A percentile compares a stretch with the other conserved stretches of the same genome.
These are phyloP conservation scores for Malassezia restricta DNA, from an alignment of 1,284 basidiomycete genomes.

Conservation along the genomic window DNA sequence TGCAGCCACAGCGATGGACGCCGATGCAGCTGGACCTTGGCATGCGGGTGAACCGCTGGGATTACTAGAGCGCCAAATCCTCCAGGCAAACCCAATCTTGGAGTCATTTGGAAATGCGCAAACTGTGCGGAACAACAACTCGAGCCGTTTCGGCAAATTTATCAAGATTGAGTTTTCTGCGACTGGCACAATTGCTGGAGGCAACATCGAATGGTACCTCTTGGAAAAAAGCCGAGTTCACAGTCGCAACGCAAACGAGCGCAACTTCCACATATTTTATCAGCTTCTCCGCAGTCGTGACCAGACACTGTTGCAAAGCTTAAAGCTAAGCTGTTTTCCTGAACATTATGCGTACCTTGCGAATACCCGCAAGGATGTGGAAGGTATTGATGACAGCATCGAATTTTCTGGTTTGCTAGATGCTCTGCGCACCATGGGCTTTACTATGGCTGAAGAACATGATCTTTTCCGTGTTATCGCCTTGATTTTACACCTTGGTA, in stretches of 20 bases:
- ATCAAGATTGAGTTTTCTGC: slow-evolving; percentile 89
- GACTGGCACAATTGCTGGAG: slow-evolving; percentile 87
- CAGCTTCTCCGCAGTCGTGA: slow-evolving; percentile 53
- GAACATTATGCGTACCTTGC: slow-evolving; percentile 85
- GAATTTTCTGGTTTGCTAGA: slow-evolving; percentile 75
- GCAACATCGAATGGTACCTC: slow-evolving; percentile 98
- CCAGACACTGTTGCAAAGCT: slow-evolving; percentile 49
- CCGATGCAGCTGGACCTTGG: slow-evolving; percentile 8
- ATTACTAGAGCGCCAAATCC: slow-evolving; percentile 84
- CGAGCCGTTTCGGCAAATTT: slow-evolving; percentile 93
- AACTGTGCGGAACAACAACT: slow-evolving; percentile 97
- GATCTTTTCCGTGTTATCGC: slow-evolving; percentile 90
- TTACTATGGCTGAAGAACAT: slow-evolving; percentile 69
- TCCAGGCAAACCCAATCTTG: slow-evolving; percentile 93
- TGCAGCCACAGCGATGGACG: slow-evolving; percentile 74
- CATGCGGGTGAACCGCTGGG: slow-evolving; percentile 52
- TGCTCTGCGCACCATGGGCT: slow-evolving; percentile 75
- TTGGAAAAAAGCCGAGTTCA: slow-evolving; percentile 87
- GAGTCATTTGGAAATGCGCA: slow-evolving; percentile 99
- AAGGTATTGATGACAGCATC: slow-evolving; percentile 80
- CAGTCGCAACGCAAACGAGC: slow-evolving; percentile 52
- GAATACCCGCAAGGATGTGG: slow-evolving; percentile 74
- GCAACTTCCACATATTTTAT: slow-evolving; percentile 95
- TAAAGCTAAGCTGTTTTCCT: slow-evolving; percentile 60
- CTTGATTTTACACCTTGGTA: slow-evolving; percentile 87